Conservation (phyloP, 192 early-diverging fungal species). For the Coemansia sp. region DNA sequence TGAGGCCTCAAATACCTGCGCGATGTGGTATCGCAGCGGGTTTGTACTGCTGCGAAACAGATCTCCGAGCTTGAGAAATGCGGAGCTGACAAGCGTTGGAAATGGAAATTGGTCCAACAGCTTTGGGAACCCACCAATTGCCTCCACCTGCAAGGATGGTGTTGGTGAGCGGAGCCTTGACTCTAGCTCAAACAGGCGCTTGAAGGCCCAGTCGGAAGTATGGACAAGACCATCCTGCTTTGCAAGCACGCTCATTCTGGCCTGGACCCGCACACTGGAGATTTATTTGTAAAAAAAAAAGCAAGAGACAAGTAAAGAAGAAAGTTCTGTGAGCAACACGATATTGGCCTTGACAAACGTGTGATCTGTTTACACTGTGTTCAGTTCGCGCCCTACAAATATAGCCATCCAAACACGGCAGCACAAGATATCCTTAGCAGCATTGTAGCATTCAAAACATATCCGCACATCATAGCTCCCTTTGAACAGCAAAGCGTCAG, state of each 20-base stretch:
- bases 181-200: constrained; percentile 53
- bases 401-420: not conserved
- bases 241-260: constrained; percentile 12
- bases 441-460: not conserved
- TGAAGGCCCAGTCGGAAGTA: constrained; percentile 54
- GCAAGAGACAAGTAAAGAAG: not conserved
- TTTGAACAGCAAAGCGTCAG: constrained; percentile 18
- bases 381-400: not conserved
- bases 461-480: not conserved
- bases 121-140: constrained; percentile 52
- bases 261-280: not conserved
- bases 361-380: not conserved
- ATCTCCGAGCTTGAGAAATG: constrained; percentile 55
- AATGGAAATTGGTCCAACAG: constrained; percentile 56
- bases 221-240: constrained; percentile 14
- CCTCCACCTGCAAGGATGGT: constrained; percentile 46
- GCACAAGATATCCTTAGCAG: not conserved
- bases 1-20: constrained; percentile 43
- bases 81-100: constrained; percentile 52
- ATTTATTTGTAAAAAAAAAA: not conserved
- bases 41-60: constrained; percentile 49
- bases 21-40: constrained; percentile 52
- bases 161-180: constrained; percentile 42
- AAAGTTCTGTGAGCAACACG: not conserved
- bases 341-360: too few species aligned